These are phyloP conservation scores for Fraxinus pennsylvanica DNA, from an alignment of 257 asterid species.

Conservation along the genomic window DNA sequence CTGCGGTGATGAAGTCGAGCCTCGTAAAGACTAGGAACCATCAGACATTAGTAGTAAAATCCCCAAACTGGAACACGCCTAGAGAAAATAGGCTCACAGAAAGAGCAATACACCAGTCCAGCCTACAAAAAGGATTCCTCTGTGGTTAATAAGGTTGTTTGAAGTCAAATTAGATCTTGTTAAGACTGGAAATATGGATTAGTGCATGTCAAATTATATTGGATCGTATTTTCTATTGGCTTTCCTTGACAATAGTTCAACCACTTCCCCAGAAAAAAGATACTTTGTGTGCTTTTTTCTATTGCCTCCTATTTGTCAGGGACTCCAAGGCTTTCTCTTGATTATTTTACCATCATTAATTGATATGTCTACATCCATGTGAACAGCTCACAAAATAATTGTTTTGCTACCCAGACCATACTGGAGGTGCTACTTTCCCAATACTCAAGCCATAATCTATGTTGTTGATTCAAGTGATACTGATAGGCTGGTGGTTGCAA, in stretches of 20 bases:
- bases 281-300: neutral
- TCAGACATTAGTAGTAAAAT: neutral
- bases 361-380: neutral
- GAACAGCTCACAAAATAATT: neutral
- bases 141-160: neutral
- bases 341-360: neutral
- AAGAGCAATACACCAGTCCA: neutral
- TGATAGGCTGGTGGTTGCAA: constrained; percentile 87
- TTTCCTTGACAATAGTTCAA: neutral
- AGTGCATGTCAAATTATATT: neutral
- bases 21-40: neutral
- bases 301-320: neutral
- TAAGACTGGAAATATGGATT: neutral
- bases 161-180: neutral
- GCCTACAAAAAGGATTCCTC: neutral
- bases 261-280: neutral
- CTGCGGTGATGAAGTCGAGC: neutral
- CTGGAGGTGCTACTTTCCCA: constrained; percentile 98
- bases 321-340: neutral
- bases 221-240: neutral
- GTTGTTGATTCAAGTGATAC: constrained; percentile 99
- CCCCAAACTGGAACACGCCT: neutral
- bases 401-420: constrained; percentile 57
- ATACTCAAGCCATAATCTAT: constrained; percentile 95
- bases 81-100: neutral